A percentile compares a stretch with the other conserved stretches of the same genome.
Evolutionary conservation across 2,329 filamentous ascomycete genomes (phyloP).

Genomic region (Dothideomycetes sp.): DNA sequence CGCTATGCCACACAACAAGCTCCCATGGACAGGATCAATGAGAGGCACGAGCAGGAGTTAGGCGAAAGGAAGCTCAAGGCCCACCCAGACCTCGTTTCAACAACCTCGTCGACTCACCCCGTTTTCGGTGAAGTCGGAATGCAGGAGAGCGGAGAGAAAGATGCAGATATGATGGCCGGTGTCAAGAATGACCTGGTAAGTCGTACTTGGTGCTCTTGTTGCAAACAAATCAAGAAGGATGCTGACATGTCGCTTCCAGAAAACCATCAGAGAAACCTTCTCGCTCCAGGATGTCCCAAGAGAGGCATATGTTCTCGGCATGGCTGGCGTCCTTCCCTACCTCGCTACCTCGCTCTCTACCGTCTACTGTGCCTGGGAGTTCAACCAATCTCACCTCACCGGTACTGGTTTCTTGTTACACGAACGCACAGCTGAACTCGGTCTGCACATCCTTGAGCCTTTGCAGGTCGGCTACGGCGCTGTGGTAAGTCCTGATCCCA

Average conservation of each 20-base stretch:
- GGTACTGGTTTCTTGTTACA: conserved; percentile 58
- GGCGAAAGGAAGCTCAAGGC: conserved; percentile 48
- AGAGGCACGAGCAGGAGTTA: conserved; percentile 47
- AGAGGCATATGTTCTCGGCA: conserved; percentile 41
- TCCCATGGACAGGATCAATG: conserved; percentile 42
- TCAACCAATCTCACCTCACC: conserved; percentile 56
- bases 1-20: conserved; percentile 16
- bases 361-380: conserved; percentile 71
- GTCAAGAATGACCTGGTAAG: conserved; percentile 31
- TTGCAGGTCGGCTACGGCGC: conserved; percentile 87
- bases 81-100: conserved; percentile 52
- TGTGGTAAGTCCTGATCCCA: conserved; percentile 46
- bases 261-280: conserved; percentile 42
- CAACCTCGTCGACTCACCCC: conserved; percentile 42
- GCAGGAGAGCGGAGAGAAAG: conserved; percentile 22
- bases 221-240: no score
- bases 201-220: no score
- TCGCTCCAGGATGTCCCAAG: conserved; percentile 36
- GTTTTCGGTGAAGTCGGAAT: conserved; percentile 31
- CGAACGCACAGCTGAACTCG: conserved; percentile 60
- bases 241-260: conserved; percentile 26
- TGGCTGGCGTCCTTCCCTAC: conserved; percentile 53
- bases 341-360: conserved; percentile 75
- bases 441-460: conserved; percentile 70
- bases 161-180: conserved; percentile 39